Conservation (phyloP, 352 stramenopile species). For the Phytopythium helicoides region DNA sequence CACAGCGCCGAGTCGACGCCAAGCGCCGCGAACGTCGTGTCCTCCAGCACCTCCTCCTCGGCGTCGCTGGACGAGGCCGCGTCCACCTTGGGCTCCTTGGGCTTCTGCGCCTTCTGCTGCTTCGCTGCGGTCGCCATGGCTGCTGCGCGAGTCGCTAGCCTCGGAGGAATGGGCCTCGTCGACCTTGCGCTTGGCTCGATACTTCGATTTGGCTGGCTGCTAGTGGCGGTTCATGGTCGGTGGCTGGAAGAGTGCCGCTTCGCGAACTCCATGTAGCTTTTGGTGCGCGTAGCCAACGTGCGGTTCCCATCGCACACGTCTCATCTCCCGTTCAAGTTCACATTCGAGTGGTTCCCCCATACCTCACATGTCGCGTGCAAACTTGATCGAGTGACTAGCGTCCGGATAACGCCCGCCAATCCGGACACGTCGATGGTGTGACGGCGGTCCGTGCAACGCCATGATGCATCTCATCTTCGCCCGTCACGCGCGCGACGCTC, state of each 20-base stretch:
- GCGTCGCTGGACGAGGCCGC: conserved; percentile 4
- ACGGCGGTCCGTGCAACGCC: no score
- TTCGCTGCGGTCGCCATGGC: conserved; percentile 1
- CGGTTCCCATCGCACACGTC: background rate
- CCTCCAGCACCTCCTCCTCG: conserved; percentile 58
- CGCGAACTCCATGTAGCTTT: no score
- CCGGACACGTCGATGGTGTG: no score
- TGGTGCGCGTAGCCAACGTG: conserved; percentile 1
- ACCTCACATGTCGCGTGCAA: no score
- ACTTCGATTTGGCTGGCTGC: no score
- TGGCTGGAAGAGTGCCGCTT: background rate
- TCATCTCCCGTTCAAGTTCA: background rate
- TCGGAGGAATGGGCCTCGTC: no score
- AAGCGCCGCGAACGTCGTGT: conserved; percentile 87
- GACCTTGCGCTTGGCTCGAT: no score
- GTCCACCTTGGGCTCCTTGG: conserved; percentile 6
- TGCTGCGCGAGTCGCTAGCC: background rate
- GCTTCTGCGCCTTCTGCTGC: background rate
- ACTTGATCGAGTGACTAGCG: no score
- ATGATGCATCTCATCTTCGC: no score
- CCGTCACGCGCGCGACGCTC: no score
- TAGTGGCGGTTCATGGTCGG: background rate
- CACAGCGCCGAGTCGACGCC: conserved; percentile 91
- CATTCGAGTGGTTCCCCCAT: no score
- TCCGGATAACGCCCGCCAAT: no score